Conservation (phyloP, 352 stramenopile genomes). For the Phytopythium mirpurense region DNA sequence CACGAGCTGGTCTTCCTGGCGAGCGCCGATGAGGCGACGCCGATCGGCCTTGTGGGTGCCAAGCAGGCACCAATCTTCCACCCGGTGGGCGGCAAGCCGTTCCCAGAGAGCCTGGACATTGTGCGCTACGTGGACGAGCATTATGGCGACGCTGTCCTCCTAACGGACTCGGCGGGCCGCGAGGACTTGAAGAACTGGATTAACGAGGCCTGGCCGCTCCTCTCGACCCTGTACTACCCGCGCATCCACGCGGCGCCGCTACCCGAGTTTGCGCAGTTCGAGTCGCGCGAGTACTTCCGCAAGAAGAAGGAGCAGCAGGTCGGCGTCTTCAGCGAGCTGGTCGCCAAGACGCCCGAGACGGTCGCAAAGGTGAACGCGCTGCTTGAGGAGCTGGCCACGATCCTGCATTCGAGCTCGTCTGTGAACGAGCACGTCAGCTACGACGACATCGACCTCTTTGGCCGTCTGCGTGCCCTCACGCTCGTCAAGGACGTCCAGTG, state of each 20-base stretch:
- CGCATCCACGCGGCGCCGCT: conserved; percentile 35
- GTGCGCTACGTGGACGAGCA: conserved; percentile 53
- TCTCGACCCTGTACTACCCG: conserved; percentile 32
- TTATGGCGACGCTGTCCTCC: conserved; percentile 30
- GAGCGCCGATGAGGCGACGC: conserved; percentile 52
- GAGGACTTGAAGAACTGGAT: conserved; percentile 42
- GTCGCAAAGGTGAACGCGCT: conserved; percentile 34
- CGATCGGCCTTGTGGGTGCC: conserved; percentile 37
- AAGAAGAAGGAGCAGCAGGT: conserved; percentile 45
- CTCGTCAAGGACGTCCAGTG: conserved; percentile 48
- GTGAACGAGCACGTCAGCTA: conserved; percentile 45
- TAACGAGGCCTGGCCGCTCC: conserved; percentile 17
- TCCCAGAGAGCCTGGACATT: conserved; percentile 60
- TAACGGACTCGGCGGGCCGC: conserved; percentile 23
- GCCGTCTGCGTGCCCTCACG: conserved; percentile 37
- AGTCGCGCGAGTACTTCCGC: conserved; percentile 48
- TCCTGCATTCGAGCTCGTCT: conserved; percentile 35
- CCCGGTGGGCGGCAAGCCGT: conserved; percentile 28
- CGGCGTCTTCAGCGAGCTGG: conserved; percentile 29
- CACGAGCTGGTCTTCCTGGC: conserved; percentile 38
- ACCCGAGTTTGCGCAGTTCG: conserved; percentile 35
- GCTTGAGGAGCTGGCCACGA: conserved; percentile 24
- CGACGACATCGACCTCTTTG: conserved; percentile 54
- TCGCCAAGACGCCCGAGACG: conserved; percentile 30
- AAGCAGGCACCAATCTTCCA: conserved; percentile 51